These are phyloP conservation scores for Akebia trifoliata DNA, from an alignment of 164 flowering plant species.

Conservation along the genomic window DNA sequence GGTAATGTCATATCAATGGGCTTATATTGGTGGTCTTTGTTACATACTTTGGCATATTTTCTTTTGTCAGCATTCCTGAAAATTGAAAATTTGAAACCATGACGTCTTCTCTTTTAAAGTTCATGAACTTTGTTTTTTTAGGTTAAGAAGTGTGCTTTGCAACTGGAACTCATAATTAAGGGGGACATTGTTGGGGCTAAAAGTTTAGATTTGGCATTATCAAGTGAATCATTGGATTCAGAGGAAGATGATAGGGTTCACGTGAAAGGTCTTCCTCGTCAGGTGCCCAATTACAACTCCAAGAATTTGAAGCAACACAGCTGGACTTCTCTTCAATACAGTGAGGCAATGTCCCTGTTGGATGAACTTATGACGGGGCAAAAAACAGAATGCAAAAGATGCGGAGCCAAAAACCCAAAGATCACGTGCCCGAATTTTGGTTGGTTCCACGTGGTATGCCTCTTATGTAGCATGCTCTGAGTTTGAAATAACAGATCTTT, in stretches of 20 bases:
- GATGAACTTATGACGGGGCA: slow-evolving; percentile 36
- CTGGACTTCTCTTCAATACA: slow-evolving; percentile 74
- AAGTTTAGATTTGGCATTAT: slow-evolving; percentile 14
- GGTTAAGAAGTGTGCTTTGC: slow-evolving; percentile 48
- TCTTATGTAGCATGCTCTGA: background rate
- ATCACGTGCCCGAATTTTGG: slow-evolving; percentile 70
- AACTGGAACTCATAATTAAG: slow-evolving; percentile 50
- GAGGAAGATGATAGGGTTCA: slow-evolving; percentile 37
- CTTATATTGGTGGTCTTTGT: background rate
- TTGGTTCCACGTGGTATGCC: slow-evolving; percentile 71
- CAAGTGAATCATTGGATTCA: slow-evolving; percentile 7
- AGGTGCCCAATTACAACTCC: background rate
- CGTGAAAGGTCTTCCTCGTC: slow-evolving; percentile 16
- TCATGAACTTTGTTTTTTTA: slow-evolving; percentile 15
- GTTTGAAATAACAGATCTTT: too few relatives aligned
- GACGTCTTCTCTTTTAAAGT: too few relatives aligned
- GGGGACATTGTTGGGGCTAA: slow-evolving; percentile 70
- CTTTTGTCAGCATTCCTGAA: background rate
- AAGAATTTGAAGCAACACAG: slow-evolving; percentile 17
- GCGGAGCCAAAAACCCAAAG: slow-evolving; percentile 42
- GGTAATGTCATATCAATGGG: slow-evolving; percentile 54
- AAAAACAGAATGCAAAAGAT: slow-evolving; percentile 36
- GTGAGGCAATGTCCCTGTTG: slow-evolving; percentile 52
- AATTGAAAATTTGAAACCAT: too few relatives aligned
- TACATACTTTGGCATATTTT: background rate